These are phyloP conservation scores for Waltergamsia citrina DNA, from an alignment of 2,329 filamentous ascomycete genomes.

Conservation along the genomic window DNA sequence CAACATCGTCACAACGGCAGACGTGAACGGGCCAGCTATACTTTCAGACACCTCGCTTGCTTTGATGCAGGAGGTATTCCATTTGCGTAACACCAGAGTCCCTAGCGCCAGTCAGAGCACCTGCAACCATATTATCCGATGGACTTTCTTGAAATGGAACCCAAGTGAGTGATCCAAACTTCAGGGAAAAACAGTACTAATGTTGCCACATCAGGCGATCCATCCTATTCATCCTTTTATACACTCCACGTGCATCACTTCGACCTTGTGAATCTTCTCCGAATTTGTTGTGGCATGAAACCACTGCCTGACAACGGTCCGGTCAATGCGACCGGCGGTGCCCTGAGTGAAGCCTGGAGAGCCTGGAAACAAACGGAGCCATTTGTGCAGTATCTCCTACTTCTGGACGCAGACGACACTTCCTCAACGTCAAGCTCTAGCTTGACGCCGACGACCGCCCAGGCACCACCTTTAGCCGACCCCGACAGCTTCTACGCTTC, in stretches of 20 bases:
- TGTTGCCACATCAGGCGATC: constrained; percentile 42
- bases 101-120: constrained; percentile 59
- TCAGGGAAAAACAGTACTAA: neutral
- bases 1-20: constrained; percentile 64
- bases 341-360: constrained; percentile 38
- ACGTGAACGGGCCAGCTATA: constrained; percentile 69
- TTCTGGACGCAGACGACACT: constrained; percentile 27
- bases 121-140: constrained; percentile 65
- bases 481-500: constrained; percentile 26
- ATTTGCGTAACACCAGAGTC: constrained; percentile 55
- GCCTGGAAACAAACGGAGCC: constrained; percentile 29
- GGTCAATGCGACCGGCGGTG: constrained; percentile 22
- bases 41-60: constrained; percentile 72
- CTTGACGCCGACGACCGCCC: neutral
- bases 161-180: constrained; percentile 47
- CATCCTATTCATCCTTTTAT: constrained; percentile 54
- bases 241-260: constrained; percentile 53
- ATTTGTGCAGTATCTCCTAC: constrained; percentile 44
- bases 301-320: constrained; percentile 12
- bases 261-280: constrained; percentile 61
- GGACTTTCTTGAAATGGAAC: constrained; percentile 76
- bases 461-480: constrained; percentile 15
- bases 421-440: neutral
- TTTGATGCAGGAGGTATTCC: constrained; percentile 62
- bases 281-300: constrained; percentile 52